Conservation (phyloP, 2,329 filamentous ascomycete genomes). For the Raffaelea arxii region DNA sequence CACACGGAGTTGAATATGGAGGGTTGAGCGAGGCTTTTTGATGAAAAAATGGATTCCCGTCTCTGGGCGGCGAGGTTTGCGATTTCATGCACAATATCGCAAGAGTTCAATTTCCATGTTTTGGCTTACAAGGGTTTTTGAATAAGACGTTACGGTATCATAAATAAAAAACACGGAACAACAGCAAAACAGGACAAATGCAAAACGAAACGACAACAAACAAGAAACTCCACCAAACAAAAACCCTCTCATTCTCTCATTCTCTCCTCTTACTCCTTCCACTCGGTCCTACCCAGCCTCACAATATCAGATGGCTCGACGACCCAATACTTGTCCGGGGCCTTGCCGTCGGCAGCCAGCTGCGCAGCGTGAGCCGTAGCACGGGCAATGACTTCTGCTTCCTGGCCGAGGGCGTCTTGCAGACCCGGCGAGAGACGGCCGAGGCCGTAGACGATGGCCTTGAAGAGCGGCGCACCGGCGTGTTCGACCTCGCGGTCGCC, state of each 20-base stretch:
- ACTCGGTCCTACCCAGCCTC: constrained; percentile 53
- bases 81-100: too few species aligned
- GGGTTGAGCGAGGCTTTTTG: too few species aligned
- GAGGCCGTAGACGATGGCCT: constrained; percentile 44
- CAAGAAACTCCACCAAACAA: neutral
- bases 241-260: neutral
- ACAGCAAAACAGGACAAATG: too few species aligned
- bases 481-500: constrained; percentile 57
- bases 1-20: too few species aligned
- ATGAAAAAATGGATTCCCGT: too few species aligned
- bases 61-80: too few species aligned
- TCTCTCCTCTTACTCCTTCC: constrained; percentile 20
- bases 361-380: constrained; percentile 54
- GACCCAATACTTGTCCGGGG: constrained; percentile 51
- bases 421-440: constrained; percentile 43
- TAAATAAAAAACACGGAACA: too few species aligned
- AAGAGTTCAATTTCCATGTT: too few species aligned
- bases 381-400: constrained; percentile 60
- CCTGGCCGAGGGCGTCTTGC: constrained; percentile 63
- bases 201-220: too few species aligned
- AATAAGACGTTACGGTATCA: too few species aligned
- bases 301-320: constrained; percentile 54
- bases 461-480: constrained; percentile 45
- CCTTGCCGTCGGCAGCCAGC: constrained; percentile 48
- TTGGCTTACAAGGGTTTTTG: too few species aligned